A percentile compares a stretch with the other conserved stretches of the same genome.
These are phyloP conservation scores for Calonectria honghensis DNA, from an alignment of 2,329 filamentous ascomycete species.

Conservation along the genomic window DNA sequence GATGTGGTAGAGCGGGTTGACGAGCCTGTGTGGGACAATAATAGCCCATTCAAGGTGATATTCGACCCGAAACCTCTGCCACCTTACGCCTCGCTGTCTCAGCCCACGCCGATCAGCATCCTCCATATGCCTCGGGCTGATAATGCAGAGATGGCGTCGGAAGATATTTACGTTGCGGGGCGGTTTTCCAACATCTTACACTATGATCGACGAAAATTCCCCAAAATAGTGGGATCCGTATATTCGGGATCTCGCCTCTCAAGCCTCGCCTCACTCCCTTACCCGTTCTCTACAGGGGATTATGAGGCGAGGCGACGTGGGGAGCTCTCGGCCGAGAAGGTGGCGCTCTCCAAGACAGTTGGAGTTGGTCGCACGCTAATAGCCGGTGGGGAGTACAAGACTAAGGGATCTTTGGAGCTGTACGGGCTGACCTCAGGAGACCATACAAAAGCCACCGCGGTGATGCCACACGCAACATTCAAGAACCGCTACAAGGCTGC, in stretches of 20 bases:
- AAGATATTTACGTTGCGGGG: slow-evolving; percentile 91
- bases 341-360: slow-evolving; percentile 71
- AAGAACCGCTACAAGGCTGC: slow-evolving; percentile 91
- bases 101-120: slow-evolving; percentile 88
- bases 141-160: slow-evolving; percentile 73
- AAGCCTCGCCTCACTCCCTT: slow-evolving; percentile 81
- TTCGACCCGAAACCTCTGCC: slow-evolving; percentile 73
- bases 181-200: slow-evolving; percentile 91
- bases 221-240: slow-evolving; percentile 84
- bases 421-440: slow-evolving; percentile 75
- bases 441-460: slow-evolving; percentile 52
- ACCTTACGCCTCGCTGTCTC: slow-evolving; percentile 82
- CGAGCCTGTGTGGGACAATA: slow-evolving; percentile 46
- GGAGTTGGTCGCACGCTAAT: slow-evolving; percentile 80
- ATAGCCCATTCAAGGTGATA: slow-evolving; percentile 61
- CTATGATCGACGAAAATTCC: slow-evolving; percentile 92
- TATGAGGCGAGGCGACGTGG: slow-evolving; percentile 74
- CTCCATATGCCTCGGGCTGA: slow-evolving; percentile 81
- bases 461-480: slow-evolving; percentile 69
- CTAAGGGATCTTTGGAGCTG: slow-evolving; percentile 91
- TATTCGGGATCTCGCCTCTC: slow-evolving; percentile 89
- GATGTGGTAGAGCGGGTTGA: slow-evolving; percentile 63
- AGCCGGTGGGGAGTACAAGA: slow-evolving; percentile 92
- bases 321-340: slow-evolving; percentile 73
- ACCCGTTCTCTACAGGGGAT: slow-evolving; percentile 78